Evolutionary conservation across 257 asterid genomes (phyloP).

Genomic region (Solanum okadae): DNA sequence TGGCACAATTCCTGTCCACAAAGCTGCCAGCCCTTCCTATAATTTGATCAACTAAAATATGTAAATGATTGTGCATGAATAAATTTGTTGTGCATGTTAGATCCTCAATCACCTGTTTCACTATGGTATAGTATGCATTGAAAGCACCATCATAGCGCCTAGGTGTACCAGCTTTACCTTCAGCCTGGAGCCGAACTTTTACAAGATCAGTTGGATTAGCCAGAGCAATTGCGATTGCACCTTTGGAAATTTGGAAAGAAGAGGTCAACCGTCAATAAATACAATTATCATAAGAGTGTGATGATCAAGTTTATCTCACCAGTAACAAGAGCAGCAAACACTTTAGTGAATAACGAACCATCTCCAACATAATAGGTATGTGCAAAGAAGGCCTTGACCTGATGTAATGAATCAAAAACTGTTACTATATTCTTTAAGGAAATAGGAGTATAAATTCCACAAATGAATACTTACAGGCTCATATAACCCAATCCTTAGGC

Average conservation of each 20-base stretch:
- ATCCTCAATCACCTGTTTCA: conserved; percentile 47
- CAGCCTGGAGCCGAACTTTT: conserved; percentile 93
- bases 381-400: conserved; percentile 59
- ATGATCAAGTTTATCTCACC: conserved; percentile 34
- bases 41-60: not conserved
- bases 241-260: conserved; percentile 24
- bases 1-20: conserved; percentile 95
- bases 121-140: conserved; percentile 72
- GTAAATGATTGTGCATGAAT: conserved; percentile 13
- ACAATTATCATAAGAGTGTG: not conserved
- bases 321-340: conserved; percentile 73
- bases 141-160: conserved; percentile 81
- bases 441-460: not conserved
- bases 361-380: conserved; percentile 53
- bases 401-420: not conserved
- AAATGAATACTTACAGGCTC: conserved; percentile 52
- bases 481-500: conserved; percentile 74
- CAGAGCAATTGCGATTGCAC: conserved; percentile 88
- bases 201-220: conserved; percentile 98
- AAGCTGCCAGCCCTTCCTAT: conserved; percentile 91
- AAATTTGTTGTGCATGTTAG: not conserved
- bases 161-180: conserved; percentile 66
- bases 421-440: not conserved
- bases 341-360: conserved; percentile 58
- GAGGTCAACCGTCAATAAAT: not conserved